Conservation (phyloP, 140 eudicot genomes). For the Cichorium intybus region DNA sequence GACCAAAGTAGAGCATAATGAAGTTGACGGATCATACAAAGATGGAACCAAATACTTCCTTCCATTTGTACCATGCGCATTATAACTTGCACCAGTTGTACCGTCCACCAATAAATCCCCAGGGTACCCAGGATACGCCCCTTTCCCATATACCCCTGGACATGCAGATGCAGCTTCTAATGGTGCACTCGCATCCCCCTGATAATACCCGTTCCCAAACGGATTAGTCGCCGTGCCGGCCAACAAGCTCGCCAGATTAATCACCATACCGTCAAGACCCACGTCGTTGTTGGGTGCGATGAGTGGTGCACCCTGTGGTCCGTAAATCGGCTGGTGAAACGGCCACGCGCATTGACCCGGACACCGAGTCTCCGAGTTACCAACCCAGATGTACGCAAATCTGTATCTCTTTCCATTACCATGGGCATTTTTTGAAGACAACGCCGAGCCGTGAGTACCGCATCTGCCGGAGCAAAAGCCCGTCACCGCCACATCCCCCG, state of each 20-base stretch:
- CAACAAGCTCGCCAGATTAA: conserved; percentile 43
- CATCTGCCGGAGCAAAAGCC: conserved; percentile 53
- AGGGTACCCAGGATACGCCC: conserved; percentile 60
- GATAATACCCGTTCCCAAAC: conserved; percentile 50
- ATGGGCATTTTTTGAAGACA: background rate
- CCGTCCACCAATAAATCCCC: conserved; percentile 47
- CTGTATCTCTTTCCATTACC: conserved; percentile 9
- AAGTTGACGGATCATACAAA: conserved; percentile 45
- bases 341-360: conserved; percentile 66
- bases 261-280: conserved; percentile 55
- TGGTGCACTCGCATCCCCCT: conserved; percentile 48
- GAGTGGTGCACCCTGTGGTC: conserved; percentile 50
- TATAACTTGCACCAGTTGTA: conserved; percentile 49
- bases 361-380: conserved; percentile 50
- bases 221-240: conserved; percentile 60
- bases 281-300: conserved; percentile 54
- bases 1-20: conserved; percentile 45
- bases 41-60: conserved; percentile 53
- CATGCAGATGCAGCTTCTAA: conserved; percentile 53
- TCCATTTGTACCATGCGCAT: conserved; percentile 50
- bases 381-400: conserved; percentile 53
- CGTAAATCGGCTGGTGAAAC: conserved; percentile 55
- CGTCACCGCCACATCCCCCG: conserved; percentile 42
- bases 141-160: conserved; percentile 46
- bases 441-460: conserved; percentile 42